Conservation (phyloP, 2,329 filamentous ascomycete genomes). For the Paecilomyces dactylethromorphus region DNA sequence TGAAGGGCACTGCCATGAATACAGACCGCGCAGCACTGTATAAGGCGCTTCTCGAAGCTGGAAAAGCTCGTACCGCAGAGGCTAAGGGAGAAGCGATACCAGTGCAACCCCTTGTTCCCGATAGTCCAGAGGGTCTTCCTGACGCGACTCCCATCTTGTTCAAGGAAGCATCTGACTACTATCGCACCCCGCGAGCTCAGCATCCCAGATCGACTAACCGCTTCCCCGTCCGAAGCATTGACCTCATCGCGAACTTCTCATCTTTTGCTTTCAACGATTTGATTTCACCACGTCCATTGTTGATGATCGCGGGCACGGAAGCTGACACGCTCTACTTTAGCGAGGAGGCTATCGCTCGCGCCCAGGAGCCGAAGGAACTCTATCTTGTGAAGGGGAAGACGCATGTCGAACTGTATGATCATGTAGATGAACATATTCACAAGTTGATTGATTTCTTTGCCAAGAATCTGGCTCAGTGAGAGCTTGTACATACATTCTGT, state of each 20-base stretch:
- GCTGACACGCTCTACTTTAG: conserved; percentile 18
- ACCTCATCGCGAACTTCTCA: conserved; percentile 14
- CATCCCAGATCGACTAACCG: conserved; percentile 10
- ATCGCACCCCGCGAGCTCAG: conserved; percentile 11
- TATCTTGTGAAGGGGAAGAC: conserved; percentile 13
- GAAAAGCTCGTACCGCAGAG: conserved; percentile 6
- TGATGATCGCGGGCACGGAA: conserved; percentile 19
- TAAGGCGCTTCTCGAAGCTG: conserved; percentile 3
- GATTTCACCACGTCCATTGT: conserved; percentile 17
- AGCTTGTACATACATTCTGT: neutral
- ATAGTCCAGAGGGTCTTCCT: conserved; percentile 6
- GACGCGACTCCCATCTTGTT: conserved; percentile 5
- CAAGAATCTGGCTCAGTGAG: neutral
- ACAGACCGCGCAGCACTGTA: conserved; percentile 1
- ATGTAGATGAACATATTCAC: neutral
- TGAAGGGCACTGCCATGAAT: conserved; percentile 6
- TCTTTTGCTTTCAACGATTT: conserved; percentile 12
- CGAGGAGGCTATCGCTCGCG: conserved; percentile 12
- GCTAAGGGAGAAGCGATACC: conserved; percentile 6
- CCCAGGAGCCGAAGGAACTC: conserved; percentile 21
- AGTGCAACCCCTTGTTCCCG: conserved; percentile 4
- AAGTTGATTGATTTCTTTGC: neutral
- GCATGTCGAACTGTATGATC: conserved; percentile 20
- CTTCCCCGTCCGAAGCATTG: conserved; percentile 9
- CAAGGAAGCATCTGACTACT: conserved; percentile 13